Conservation (phyloP, 345 rosid species). For the Camelina laxa region DNA sequence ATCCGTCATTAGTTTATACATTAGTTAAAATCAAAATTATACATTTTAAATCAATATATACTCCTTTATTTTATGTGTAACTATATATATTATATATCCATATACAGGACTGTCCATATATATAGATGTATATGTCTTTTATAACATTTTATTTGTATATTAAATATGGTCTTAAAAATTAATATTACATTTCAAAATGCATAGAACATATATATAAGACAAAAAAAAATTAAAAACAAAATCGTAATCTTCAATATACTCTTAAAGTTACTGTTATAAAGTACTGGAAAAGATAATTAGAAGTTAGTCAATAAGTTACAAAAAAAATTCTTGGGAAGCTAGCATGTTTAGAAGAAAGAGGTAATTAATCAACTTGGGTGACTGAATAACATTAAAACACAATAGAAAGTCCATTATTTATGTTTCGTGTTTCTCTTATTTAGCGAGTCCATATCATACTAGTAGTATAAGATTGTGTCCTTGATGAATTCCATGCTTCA, state of each 20-base stretch:
- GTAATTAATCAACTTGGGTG: conserved; percentile 26
- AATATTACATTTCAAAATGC: no score
- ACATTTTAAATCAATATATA: not conserved
- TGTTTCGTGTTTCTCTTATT: conserved; percentile 28
- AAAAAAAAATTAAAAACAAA: not conserved
- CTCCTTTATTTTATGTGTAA: not conserved
- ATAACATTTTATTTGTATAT: not conserved
- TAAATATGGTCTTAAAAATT: not conserved
- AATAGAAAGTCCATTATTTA: conserved; percentile 7
- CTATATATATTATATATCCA: no score
- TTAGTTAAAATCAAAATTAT: not conserved
- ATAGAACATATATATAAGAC: not conserved
- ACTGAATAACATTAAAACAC: conserved; percentile 21
- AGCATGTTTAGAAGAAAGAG: conserved; percentile 20
- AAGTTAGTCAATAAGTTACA: not conserved
- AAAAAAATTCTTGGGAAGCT: conserved; percentile 23
- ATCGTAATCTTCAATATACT: not conserved
- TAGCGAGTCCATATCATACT: conserved; percentile 12
- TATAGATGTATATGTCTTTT: no score
- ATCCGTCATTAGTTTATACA: not conserved
- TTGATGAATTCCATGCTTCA: conserved; percentile 29
- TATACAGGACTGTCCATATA: no score
- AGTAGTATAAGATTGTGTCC: not conserved
- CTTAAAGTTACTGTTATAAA: not conserved
- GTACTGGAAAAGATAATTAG: not conserved